Percentiles rank a stretch among this genome's conserved stretches.
These are phyloP conservation scores for Obba rivulosa DNA, from an alignment of 768 basidiomycete species.

Conservation along the genomic window DNA sequence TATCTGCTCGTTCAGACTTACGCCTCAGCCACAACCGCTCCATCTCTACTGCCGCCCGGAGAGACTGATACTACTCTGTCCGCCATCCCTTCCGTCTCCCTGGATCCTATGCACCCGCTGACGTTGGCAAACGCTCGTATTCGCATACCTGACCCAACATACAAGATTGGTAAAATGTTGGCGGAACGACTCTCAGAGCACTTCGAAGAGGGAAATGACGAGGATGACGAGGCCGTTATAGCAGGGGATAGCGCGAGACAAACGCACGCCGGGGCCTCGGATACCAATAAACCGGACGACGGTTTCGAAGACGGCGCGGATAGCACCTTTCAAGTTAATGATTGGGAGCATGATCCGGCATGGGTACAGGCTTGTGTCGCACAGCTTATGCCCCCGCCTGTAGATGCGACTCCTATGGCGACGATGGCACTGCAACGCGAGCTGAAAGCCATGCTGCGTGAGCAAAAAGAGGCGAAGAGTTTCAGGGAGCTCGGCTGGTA, in stretches of 20 bases:
- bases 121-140: constrained; percentile 31
- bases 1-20: constrained; percentile 50
- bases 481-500: constrained; percentile 65
- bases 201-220: constrained; percentile 41
- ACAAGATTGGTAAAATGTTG: constrained; percentile 47
- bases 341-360: constrained; percentile 50
- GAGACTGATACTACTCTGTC: not conserved
- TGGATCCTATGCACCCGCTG: constrained; percentile 45
- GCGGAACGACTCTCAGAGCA: constrained; percentile 33
- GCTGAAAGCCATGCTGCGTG: constrained; percentile 53
- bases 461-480: constrained; percentile 44
- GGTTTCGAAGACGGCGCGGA: not conserved
- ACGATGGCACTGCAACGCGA: constrained; percentile 58
- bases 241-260: constrained; percentile 7
- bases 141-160: constrained; percentile 52
- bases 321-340: constrained; percentile 20
- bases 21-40: not conserved
- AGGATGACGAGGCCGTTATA: constrained; percentile 45
- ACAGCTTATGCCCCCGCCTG: constrained; percentile 55
- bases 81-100: constrained; percentile 35
- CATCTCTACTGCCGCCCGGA: constrained; percentile 1
- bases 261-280: too few species aligned
- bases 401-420: constrained; percentile 47
- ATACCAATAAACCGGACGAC: not conserved
- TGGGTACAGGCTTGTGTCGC: constrained; percentile 42